These are phyloP conservation scores for Alectoria sarmentosa DNA, from an alignment of 495 filamentous ascomycete species.

Conservation along the genomic window DNA sequence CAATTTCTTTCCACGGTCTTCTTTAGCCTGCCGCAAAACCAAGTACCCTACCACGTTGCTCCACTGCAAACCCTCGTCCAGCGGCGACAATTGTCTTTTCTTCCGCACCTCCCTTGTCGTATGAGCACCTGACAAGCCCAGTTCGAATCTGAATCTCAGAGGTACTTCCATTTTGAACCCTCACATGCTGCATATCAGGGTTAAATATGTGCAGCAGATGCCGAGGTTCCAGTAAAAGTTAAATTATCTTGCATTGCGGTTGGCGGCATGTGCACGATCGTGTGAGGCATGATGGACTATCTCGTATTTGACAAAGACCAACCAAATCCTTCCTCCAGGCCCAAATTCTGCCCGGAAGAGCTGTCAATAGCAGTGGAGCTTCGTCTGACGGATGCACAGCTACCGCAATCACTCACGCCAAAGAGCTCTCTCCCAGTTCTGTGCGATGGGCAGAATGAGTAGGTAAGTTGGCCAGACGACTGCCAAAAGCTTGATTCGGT, in stretches of 20 bases:
- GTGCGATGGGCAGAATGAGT: neutral
- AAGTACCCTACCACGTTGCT: neutral
- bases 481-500: neutral
- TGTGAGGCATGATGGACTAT: neutral
- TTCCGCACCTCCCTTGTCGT: no score
- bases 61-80: neutral
- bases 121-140: neutral
- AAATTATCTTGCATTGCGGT: neutral
- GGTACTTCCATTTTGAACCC: neutral
- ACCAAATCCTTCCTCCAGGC: neutral
- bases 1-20: neutral
- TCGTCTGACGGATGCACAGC: neutral
- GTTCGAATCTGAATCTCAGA: neutral
- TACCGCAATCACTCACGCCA: neutral
- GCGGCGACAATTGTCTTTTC: neutral
- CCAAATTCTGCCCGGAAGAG: neutral
- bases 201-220: neutral
- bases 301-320: neutral
- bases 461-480: neutral
- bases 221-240: no score
- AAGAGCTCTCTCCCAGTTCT: neutral
- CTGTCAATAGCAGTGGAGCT: neutral
- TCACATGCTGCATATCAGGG: neutral
- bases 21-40: neutral
- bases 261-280: neutral